Conservation (phyloP, 805 yeast genomes). For the Sugiyamaella qingdaonensis region DNA sequence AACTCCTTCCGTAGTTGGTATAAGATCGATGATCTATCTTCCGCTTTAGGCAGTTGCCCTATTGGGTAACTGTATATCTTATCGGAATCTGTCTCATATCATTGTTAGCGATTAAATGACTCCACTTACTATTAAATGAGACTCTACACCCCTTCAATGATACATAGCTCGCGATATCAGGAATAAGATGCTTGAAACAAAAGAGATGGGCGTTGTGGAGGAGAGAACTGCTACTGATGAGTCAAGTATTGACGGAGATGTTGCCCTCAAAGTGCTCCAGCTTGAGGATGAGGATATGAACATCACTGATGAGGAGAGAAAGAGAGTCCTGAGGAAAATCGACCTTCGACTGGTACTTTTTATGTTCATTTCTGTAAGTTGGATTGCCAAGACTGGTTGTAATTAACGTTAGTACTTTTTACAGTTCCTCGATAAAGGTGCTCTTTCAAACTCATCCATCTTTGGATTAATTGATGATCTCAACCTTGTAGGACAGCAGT, state of each 20-base stretch:
- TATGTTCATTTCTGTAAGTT: slow-evolving; percentile 18
- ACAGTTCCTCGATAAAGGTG: slow-evolving; percentile 42
- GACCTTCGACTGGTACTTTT: not conserved
- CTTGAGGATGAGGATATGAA: not conserved
- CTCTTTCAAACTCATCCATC: slow-evolving; percentile 51
- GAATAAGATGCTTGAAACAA: too few species aligned
- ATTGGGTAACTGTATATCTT: too few species aligned
- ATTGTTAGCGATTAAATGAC: too few species aligned
- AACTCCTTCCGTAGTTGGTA: too few species aligned
- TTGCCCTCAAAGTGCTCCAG: not conserved
- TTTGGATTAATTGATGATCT: slow-evolving; percentile 45
- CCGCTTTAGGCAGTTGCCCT: too few species aligned
- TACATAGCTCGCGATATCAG: too few species aligned
- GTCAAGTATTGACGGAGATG: not conserved
- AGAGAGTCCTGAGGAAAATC: not conserved
- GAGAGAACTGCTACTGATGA: not conserved
- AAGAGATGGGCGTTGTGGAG: not conserved
- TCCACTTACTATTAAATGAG: too few species aligned
- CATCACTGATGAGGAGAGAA: not conserved
- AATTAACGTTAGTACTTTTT: slow-evolving; percentile 11
- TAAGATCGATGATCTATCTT: too few species aligned
- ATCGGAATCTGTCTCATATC: too few species aligned
- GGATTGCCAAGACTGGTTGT: slow-evolving; percentile 36
- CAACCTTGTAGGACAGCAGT: slow-evolving; percentile 38
- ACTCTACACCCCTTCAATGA: too few species aligned